These are phyloP conservation scores for Boletus speciosus DNA, from an alignment of 768 basidiomycete species.

Conservation along the genomic window DNA sequence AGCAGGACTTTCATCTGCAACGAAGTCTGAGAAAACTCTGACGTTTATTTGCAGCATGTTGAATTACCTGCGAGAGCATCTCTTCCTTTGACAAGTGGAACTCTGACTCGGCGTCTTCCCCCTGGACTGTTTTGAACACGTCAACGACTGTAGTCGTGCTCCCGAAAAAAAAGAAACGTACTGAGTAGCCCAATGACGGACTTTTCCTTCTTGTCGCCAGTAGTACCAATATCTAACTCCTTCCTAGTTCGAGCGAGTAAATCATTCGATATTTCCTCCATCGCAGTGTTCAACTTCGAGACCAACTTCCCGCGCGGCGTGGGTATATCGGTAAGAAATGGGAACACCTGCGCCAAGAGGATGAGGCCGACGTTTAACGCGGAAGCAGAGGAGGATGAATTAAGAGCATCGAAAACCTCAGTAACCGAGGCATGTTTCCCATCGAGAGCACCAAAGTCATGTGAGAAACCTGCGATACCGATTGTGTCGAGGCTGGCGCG, in stretches of 20 bases:
- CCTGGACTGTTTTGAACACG: conserved; percentile 32
- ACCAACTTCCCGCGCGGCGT: conserved; percentile 32
- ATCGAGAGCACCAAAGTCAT: conserved; percentile 54
- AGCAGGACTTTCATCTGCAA: too few species aligned
- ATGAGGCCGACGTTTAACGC: too few species aligned
- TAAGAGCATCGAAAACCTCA: conserved; percentile 39
- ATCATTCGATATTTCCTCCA: conserved; percentile 40
- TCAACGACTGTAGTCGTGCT: too few species aligned
- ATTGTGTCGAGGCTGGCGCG: conserved; percentile 38
- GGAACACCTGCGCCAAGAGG: conserved; percentile 37
- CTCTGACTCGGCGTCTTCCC: conserved; percentile 24
- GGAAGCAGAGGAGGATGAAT: conserved; percentile 6
- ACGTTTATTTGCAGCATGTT: too few species aligned
- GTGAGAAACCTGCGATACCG: conserved; percentile 59
- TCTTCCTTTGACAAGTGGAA: conserved; percentile 27
- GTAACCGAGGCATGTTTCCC: conserved; percentile 44
- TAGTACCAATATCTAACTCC: conserved; percentile 27
- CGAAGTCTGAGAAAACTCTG: too few species aligned
- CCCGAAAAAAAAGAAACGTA: background rate
- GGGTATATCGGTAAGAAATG: conserved; percentile 36
- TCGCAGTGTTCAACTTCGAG: conserved; percentile 30
- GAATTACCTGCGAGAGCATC: conserved; percentile 29
- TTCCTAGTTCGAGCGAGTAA: conserved; percentile 37
- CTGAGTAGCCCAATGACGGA: conserved; percentile 28
- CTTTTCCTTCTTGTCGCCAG: conserved; percentile 21